Base-by-base conservation (phyloP, 2,329 filamentous ascomycete genomes). In the Thielaviopsis punctulata region DNA sequence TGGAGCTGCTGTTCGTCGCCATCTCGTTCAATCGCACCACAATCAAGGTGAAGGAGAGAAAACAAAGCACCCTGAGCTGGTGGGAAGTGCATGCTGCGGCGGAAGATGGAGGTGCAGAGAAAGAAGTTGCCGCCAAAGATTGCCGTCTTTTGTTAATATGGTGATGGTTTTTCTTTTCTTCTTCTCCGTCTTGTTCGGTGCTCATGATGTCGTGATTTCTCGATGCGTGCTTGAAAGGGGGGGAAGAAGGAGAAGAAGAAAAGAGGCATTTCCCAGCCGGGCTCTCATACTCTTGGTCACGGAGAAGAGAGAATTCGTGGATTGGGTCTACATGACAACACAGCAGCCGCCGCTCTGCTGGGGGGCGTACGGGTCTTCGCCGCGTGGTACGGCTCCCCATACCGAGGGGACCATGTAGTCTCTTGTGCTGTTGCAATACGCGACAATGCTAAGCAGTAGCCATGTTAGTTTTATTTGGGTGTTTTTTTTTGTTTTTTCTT, bases 401-500 rank as follows among this genome's bases (percentile, higher is more conserved):
- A 93, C 86, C 51, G 88, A 94, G 49, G 89, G 89, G 51, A 96
- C 89, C 92, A 98, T 96, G 73, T 94, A 96, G 68, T 98, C 92
- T 68, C 90, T 85, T 61, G 92, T 95, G 69, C 86, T 89, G 69
- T 94, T 94, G 70, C 90, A 96, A 73, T 96, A 96, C 61, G 87
- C 86, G 67, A 96, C 96, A 67, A 96, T 85, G 68, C 92, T 98
- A 64, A 58, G 55, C 25, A 59, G 56, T 51, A 44, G 15, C 9
- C n/a, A 5, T 45, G 45, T 45, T 45, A 56, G 47, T 39, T 44
- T 22, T 21, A 30, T 43, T 15, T 33, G 7, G 19, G 6, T 22
- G 39, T 22, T 43, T 15, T 7, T 19, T 30, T 12, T 13, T 13
- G 45, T 23, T n/a, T 7, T 41, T n/a, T 22, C 22, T 25, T 7